A percentile compares a stretch with the other conserved stretches of the same genome.
These are phyloP conservation scores for Litchi chinensis DNA, from an alignment of 345 rosid species.

Conservation along the genomic window DNA sequence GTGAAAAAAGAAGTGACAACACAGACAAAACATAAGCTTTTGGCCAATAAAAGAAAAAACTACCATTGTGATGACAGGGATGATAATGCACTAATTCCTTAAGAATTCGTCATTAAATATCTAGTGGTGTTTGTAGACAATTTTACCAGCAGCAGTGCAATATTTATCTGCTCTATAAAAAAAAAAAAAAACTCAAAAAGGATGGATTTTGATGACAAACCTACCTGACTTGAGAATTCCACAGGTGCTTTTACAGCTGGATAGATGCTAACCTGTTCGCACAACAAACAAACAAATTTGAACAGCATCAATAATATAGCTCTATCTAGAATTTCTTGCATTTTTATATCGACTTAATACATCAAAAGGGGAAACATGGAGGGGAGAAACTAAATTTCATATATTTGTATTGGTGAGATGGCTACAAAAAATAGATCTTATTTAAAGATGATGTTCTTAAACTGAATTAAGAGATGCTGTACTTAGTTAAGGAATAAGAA, in stretches of 20 bases:
- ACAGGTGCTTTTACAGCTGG: slow-evolving; percentile 85
- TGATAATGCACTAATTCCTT: not conserved
- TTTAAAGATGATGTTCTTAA: not conserved
- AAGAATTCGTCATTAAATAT: not conserved
- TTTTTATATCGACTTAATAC: not conserved
- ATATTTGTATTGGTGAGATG: not conserved
- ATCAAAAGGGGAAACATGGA: not conserved
- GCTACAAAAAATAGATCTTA: not conserved
- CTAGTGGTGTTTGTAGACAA: not conserved
- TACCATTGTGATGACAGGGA: not conserved
- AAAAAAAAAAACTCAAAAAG: slow-evolving; percentile 1
- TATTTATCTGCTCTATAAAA: not conserved
- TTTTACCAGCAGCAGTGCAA: not conserved
- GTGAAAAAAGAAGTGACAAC: not conserved
- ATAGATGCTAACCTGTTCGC: slow-evolving; percentile 73
- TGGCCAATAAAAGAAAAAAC: not conserved
- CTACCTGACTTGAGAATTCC: slow-evolving; percentile 81
- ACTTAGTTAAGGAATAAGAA: not conserved
- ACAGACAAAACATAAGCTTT: not conserved
- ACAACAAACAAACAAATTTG: not conserved
- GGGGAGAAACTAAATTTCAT: not conserved
- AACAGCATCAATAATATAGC: not conserved
- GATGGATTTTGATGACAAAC: slow-evolving; percentile 2
- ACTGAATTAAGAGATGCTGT: not conserved
- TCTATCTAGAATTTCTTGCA: not conserved